Evolutionary conservation across 192 early-diverging fungal species (phyloP).

Genomic region (Fimicolochytrium jonesii): DNA sequence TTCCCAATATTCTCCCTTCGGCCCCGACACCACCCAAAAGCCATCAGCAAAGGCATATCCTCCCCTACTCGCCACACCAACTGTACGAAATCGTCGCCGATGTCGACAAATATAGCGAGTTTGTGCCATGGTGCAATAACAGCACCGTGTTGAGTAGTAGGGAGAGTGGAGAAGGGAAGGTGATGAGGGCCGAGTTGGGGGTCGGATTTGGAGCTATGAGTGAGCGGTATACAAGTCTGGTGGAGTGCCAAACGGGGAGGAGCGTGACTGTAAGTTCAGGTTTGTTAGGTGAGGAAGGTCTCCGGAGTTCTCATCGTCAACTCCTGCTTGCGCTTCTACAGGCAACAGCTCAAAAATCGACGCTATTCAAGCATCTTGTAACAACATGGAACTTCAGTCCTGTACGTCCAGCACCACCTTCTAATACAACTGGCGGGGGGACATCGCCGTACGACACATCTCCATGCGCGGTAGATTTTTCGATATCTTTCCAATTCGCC

Average conservation of each 20-base stretch:
- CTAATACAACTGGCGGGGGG: no score
- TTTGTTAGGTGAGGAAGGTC: no score
- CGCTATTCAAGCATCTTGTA: slow-evolving; percentile 60
- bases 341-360: slow-evolving; percentile 55
- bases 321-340: slow-evolving; percentile 31
- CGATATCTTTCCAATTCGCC: slow-evolving; percentile 78
- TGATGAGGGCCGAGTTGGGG: slow-evolving; percentile 69
- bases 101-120: slow-evolving; percentile 72
- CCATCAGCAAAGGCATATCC: slow-evolving; percentile 6
- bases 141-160: slow-evolving; percentile 48
- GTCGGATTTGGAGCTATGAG: slow-evolving; percentile 75
- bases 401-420: slow-evolving; percentile 15
- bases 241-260: slow-evolving; percentile 60
- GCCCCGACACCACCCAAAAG: neutral
- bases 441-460: neutral
- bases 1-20: neutral
- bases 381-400: slow-evolving; percentile 64
- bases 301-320: no score
- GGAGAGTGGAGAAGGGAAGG: slow-evolving; percentile 4
- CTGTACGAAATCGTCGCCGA: slow-evolving; percentile 79
- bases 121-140: slow-evolving; percentile 77
- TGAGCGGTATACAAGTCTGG: slow-evolving; percentile 75
- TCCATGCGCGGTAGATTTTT: slow-evolving; percentile 67
- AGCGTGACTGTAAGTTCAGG: slow-evolving; percentile 54
- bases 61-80: slow-evolving; percentile 71